Evolutionary conservation across 1,139 yeast species (phyloP), one percentile per base, ranked within the genome.

Genomic region (Saccharomycopsis phalli): DNA sequence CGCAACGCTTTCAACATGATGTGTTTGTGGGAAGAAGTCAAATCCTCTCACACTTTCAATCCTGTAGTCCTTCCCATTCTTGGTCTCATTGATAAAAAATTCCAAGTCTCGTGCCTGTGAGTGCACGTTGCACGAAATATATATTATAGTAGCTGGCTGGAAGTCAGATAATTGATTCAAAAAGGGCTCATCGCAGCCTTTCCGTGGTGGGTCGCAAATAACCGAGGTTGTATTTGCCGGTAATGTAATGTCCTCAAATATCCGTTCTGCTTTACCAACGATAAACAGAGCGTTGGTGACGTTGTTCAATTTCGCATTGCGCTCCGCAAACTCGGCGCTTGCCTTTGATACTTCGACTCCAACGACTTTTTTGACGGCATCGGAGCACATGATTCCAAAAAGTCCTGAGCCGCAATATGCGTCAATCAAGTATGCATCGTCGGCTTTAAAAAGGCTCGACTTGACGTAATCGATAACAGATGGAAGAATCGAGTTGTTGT

Each of bases 391-490:
- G 42, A 91, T 80, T 45, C 94, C 82, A 59, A 91, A 91, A 38
- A 91, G 65, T 0, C 98, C 98, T 2, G 95, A 84, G 2, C 98
- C 98, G 67, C 98, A 91, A 62, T 91, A 91, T 1, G 98, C 95
- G 59, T 91, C 98, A 21, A 91, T 95, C 41, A 91, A 65, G 57
- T 79, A 87, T 56, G 54, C 62, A 53, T 61, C 63, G 11, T 53
- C 57, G 3, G 46, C 54, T 11, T 50, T 54, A 22, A 58, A 57
- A 2, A 72, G 64, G 53, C 84, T 83, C 16, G 76, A 71, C 47
- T 78, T 74, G 16, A 91, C 98, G 55, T 86, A 87, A 35, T 66
- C 65, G 1, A 94, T 82, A 7, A 91, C 94, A 2, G 68, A 61
- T 1, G 95, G 95, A 48, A 91, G 66, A 28, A 91, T 91, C 17